Base-by-base conservation (phyloP, 163 green algal genomes). In the Scenedesmus sp. region DNA sequence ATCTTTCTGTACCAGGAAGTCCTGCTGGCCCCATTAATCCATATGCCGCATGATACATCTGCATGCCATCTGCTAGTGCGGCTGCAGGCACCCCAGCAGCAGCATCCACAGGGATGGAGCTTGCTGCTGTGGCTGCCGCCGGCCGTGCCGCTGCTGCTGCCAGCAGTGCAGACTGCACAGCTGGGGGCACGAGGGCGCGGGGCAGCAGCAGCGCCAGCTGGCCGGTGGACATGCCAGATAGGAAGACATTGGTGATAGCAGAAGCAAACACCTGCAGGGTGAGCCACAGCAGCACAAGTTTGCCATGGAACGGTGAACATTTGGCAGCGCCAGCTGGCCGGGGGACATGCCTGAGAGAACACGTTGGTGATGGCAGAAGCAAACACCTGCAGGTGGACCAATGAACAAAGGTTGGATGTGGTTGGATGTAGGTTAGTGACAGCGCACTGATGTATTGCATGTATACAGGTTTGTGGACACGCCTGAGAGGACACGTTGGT, bases 171-270 rank as follows among this genome's bases (percentile, higher is more conserved):
- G 20, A 10, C 34, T 26, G n/a, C 8, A 85, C 46, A 5, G 54
- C 34, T 73, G 77, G 70, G 2, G 87, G 87, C 23, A 91, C 87
- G 56, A 91, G 73, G 12, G 70, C 52, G 2, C 73, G 23, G 1
- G 87, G 87, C 54, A 91, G 87, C 70, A 91, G 87, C 10, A 54
- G 87, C 0, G 56, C 87, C 23, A 91, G 87, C 56, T 91, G 87
- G n/a, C 87, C 87, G 16, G 87, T 64, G n/a, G 70, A 86, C 7
- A 91, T 73, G 64, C 87, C 87, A 23, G 87, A 86, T 10, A 91
- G 73, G 56, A 91, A 91, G 3, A 91, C 34, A 52, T 74, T 86
- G n/a, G 70, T 91, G 23, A 91, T n/a, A 5, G 74, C 87, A 9
- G 55, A 57, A n/a, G 62, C 60, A 59, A 89, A 81, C n/a, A 81